Conservation (phyloP, 306 rosid species). For the Vigna angularis region DNA sequence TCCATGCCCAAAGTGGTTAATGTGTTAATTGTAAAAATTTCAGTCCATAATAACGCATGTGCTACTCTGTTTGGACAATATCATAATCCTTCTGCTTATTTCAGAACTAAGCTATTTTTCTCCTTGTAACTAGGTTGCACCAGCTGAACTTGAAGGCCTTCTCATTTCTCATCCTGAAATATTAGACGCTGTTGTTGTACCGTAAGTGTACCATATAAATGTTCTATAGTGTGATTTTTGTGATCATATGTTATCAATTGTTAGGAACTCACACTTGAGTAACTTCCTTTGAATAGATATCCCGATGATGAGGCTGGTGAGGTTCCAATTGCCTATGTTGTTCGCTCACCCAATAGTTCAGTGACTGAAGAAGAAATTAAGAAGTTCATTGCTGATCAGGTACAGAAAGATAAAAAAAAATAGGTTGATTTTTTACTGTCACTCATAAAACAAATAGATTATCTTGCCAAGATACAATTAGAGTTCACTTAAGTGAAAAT, state of each 20-base stretch:
- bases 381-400: constrained; percentile 77
- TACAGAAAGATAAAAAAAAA: constrained; percentile 25
- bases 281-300: constrained; percentile 52
- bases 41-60: background rate
- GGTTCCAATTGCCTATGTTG: constrained; percentile 85
- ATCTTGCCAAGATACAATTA: background rate
- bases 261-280: constrained; percentile 18
- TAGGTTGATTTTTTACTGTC: constrained; percentile 3
- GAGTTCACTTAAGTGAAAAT: background rate
- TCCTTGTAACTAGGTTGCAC: constrained; percentile 72
- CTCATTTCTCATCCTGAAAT: constrained; percentile 94
- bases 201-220: constrained; percentile 60
- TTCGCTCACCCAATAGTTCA: constrained; percentile 72
- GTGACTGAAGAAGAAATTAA: constrained; percentile 73
- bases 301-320: constrained; percentile 98
- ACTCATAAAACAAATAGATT: background rate
- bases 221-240: constrained; percentile 1
- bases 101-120: background rate
- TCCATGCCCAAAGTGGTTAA: background rate
- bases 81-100: background rate
- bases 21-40: background rate
- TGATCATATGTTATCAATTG: background rate
- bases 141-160: constrained; percentile 96
- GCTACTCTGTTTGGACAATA: background rate
- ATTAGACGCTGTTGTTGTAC: constrained; percentile 92